These are phyloP conservation scores for Punica granatum DNA, from an alignment of 345 rosid genomes.

Conservation along the genomic window DNA sequence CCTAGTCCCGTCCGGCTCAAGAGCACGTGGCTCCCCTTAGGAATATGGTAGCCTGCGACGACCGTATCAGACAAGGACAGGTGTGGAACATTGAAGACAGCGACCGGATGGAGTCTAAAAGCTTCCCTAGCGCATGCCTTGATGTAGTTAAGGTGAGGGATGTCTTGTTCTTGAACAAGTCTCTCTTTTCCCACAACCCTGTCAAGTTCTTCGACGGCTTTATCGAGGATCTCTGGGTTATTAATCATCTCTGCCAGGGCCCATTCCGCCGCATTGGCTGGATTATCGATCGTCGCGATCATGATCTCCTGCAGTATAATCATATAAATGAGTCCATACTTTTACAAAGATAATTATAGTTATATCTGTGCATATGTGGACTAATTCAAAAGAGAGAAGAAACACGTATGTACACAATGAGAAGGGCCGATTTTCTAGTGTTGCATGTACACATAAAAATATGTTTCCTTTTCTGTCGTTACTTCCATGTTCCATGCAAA, in stretches of 20 bases:
- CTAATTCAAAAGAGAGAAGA: too few species aligned
- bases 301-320: slow-evolving; percentile 41
- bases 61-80: slow-evolving; percentile 27
- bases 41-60: slow-evolving; percentile 30
- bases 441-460: too few species aligned
- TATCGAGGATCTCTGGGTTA: slow-evolving; percentile 28
- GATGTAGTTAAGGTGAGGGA: slow-evolving; percentile 30
- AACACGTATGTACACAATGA: too few species aligned
- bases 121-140: slow-evolving; percentile 30
- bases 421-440: too few species aligned
- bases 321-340: too few species aligned
- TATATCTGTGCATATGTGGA: too few species aligned
- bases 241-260: slow-evolving; percentile 41
- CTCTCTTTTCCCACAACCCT: slow-evolving; percentile 34
- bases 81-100: slow-evolving; percentile 36
- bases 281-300: slow-evolving; percentile 35
- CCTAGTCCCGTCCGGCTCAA: slow-evolving; percentile 31
- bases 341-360: too few species aligned
- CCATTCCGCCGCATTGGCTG: slow-evolving; percentile 46
- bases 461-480: too few species aligned
- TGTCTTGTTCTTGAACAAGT: slow-evolving; percentile 40
- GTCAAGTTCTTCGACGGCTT: slow-evolving; percentile 37
- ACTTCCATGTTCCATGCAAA: too few species aligned
- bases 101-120: slow-evolving; percentile 34
- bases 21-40: slow-evolving; percentile 36